phyloP scores from a whole-genome alignment of 2,329 filamentous ascomycete genomes.

The Periconia macrospinosa region DNA sequence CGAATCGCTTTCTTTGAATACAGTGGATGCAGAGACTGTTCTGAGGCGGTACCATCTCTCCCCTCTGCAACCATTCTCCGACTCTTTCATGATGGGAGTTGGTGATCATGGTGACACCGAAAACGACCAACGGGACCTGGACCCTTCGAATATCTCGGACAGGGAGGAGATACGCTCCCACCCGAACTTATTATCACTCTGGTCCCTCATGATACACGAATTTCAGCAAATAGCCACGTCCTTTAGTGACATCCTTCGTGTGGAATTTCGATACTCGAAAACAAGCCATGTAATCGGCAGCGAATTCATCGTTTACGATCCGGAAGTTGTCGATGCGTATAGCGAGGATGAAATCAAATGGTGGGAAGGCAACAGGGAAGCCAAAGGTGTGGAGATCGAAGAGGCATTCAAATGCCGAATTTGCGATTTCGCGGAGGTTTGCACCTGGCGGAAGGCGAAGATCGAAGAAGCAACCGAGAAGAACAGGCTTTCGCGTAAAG shows the following conservation, averaged over 20 bases:
- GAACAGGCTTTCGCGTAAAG: conserved; percentile 23
- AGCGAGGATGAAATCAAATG: conserved; percentile 73
- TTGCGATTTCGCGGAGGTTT: conserved; percentile 81
- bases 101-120: conserved; percentile 64
- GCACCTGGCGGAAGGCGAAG: conserved; percentile 74
- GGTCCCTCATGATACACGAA: conserved; percentile 65
- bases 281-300: conserved; percentile 58
- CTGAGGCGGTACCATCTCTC: conserved; percentile 73
- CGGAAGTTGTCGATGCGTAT: conserved; percentile 65
- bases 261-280: conserved; percentile 55
- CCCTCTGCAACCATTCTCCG: conserved; percentile 68
- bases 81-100: conserved; percentile 76
- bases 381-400: conserved; percentile 75
- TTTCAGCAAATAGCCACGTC: conserved; percentile 58
- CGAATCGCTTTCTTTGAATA: conserved; percentile 71
- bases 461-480: conserved; percentile 61
- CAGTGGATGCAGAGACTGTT: conserved; percentile 69
- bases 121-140: conserved; percentile 37
- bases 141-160: conserved; percentile 34
- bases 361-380: conserved; percentile 78
- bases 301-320: conserved; percentile 68
- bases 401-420: conserved; percentile 86
- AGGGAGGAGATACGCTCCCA: conserved; percentile 58
- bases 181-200: conserved; percentile 62
- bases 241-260: conserved; percentile 57